Evolutionary conservation across 306 rosid species (phyloP).

Genomic region (Astragalus membranaceus): DNA sequence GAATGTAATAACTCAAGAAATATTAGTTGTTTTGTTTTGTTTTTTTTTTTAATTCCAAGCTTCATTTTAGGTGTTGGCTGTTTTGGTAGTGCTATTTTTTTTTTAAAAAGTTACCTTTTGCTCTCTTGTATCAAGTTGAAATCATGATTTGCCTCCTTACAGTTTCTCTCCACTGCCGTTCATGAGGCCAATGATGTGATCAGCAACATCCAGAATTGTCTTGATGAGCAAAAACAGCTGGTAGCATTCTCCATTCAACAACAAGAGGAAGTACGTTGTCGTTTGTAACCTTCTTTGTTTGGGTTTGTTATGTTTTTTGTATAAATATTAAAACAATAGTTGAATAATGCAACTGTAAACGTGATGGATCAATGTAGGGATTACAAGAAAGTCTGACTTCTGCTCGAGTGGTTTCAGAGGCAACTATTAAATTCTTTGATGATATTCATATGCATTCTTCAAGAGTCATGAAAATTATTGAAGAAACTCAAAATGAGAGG

Average conservation of each 20-base stretch:
- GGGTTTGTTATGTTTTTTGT: background rate
- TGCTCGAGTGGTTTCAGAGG: slow-evolving; percentile 57
- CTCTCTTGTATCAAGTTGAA: slow-evolving; percentile 5
- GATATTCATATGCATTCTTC: slow-evolving; percentile 55
- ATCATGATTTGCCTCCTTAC: slow-evolving; percentile 14
- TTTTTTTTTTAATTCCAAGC: background rate
- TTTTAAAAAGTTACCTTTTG: background rate
- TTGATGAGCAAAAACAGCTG: slow-evolving; percentile 66
- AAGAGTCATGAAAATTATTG: slow-evolving; percentile 44
- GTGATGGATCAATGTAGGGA: slow-evolving; percentile 43
- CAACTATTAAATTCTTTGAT: slow-evolving; percentile 49
- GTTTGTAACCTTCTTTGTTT: background rate
- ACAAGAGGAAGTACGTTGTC: slow-evolving; percentile 59
- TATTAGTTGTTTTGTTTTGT: background rate
- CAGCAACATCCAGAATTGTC: slow-evolving; percentile 50
- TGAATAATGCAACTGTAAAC: slow-evolving; percentile 17
- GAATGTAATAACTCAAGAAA: slow-evolving; percentile 35
- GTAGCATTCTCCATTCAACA: slow-evolving; percentile 51
- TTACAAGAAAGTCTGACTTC: slow-evolving; percentile 52
- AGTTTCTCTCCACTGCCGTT: slow-evolving; percentile 67
- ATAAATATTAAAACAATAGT: background rate
- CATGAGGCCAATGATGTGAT: slow-evolving; percentile 64
- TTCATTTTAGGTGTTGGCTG: background rate
- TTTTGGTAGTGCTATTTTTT: background rate
- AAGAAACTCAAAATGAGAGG: slow-evolving; percentile 57